Percentiles rank a stretch among this genome's conserved stretches.
Evolutionary conservation across 2,329 filamentous ascomycete genomes (phyloP).

Genomic region (Cadophora sp.): DNA sequence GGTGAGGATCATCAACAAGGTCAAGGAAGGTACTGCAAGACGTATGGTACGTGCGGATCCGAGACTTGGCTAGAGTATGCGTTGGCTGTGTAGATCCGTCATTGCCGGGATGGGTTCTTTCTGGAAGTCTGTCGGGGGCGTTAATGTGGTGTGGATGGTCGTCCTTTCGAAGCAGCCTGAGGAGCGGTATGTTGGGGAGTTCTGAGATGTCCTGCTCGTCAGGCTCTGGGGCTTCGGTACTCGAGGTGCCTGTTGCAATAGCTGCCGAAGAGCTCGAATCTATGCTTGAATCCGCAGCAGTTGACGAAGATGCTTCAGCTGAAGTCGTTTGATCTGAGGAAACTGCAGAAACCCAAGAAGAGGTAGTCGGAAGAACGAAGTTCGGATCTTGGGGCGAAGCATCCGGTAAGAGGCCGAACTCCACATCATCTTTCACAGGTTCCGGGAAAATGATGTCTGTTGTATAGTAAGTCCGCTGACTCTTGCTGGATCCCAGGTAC

Average conservation of each 20-base stretch:
- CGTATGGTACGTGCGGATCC: conserved; percentile 61
- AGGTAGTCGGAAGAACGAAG: neutral
- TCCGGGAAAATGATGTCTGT: conserved; percentile 56
- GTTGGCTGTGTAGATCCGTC: conserved; percentile 50
- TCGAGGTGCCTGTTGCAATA: neutral
- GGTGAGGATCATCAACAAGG: conserved; percentile 59
- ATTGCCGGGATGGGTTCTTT: conserved; percentile 57
- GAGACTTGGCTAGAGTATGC: conserved; percentile 60
- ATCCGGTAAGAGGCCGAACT: conserved; percentile 13
- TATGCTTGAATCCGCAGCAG: conserved; percentile 20
- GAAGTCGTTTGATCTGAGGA: conserved; percentile 10
- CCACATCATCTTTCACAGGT: conserved; percentile 22
- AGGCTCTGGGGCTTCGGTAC: neutral
- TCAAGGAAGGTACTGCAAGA: conserved; percentile 64
- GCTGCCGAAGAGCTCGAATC: conserved; percentile 14
- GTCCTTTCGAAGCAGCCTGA: conserved; percentile 35
- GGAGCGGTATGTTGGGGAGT: conserved; percentile 39
- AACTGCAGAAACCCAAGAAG: conserved; percentile 7
- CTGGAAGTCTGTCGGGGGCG: conserved; percentile 48
- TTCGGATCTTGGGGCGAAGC: neutral
- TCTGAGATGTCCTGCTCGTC: conserved; percentile 23
- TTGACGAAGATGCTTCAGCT: conserved; percentile 16
- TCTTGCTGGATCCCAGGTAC: conserved; percentile 61
- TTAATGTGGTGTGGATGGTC: conserved; percentile 49
- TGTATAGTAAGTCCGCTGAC: conserved; percentile 71